Percentiles rank a stretch among this genome's conserved stretches.
These are phyloP conservation scores for Ustilago loliicola DNA, from an alignment of 1,284 basidiomycete species.

Conservation along the genomic window DNA sequence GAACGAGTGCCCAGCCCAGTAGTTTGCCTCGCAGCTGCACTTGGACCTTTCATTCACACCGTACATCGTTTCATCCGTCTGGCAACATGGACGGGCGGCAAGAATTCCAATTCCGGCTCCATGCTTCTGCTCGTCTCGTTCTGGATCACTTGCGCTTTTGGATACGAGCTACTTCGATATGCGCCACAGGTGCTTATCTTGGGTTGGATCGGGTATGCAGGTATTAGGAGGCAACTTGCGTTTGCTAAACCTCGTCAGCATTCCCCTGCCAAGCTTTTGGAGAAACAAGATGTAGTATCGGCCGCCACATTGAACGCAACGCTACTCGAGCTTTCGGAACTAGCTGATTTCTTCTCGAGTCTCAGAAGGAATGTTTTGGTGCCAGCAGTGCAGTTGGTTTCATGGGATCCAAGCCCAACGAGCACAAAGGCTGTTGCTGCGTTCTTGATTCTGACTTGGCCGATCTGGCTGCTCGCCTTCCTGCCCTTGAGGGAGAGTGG, in stretches of 20 bases:
- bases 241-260: conserved; percentile 37
- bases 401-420: conserved; percentile 54
- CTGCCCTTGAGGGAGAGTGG: conserved; percentile 48
- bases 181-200: conserved; percentile 63
- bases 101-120: conserved; percentile 49
- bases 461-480: conserved; percentile 64
- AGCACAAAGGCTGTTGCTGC: conserved; percentile 52
- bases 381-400: conserved; percentile 53
- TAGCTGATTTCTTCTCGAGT: conserved; percentile 64
- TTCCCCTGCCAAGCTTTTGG: conserved; percentile 25
- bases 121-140: conserved; percentile 64
- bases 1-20: conserved; percentile 57
- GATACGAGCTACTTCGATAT: conserved; percentile 66
- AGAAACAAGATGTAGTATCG: conserved; percentile 41
- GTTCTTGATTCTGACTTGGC: conserved; percentile 66
- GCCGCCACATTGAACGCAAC: conserved; percentile 54
- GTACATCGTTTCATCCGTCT: conserved; percentile 58
- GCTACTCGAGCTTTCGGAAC: conserved; percentile 60
- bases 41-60: conserved; percentile 54
- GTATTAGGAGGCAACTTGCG: conserved; percentile 45
- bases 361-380: conserved; percentile 47
- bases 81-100: conserved; percentile 65
- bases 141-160: conserved; percentile 61
- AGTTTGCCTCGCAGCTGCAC: conserved; percentile 49
- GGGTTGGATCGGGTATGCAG: conserved; percentile 52